Conservation (phyloP, 2,329 filamentous ascomycete species). For the Aspergillus vadensis region DNA sequence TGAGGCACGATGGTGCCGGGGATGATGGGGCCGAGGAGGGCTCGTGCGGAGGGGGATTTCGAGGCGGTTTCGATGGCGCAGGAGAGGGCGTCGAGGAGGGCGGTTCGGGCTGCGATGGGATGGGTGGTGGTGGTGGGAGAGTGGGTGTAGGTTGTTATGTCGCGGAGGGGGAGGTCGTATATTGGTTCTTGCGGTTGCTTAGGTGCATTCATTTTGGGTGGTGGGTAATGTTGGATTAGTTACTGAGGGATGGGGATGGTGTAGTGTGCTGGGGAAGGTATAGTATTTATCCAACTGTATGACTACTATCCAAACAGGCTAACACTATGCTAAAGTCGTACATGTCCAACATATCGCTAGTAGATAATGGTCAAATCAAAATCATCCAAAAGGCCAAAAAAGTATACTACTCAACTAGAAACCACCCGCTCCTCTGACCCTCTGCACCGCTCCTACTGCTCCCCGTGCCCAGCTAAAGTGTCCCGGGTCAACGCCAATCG, state of each 20-base stretch:
- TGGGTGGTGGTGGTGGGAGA: neutral
- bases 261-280: neutral
- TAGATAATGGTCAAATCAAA: neutral
- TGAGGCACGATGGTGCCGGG: neutral
- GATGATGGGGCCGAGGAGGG: neutral
- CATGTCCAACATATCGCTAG: neutral
- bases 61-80: neutral
- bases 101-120: neutral
- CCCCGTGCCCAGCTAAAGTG: constrained; percentile 62
- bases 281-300: neutral
- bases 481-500: constrained; percentile 57
- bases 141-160: neutral
- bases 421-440: constrained; percentile 59
- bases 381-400: neutral
- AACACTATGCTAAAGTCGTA: neutral
- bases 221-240: too few relatives aligned
- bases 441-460: constrained; percentile 58
- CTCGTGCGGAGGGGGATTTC: neutral
- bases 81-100: neutral
- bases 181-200: too few relatives aligned
- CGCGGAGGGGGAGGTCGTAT: neutral
- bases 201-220: too few relatives aligned
- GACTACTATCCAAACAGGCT: neutral
- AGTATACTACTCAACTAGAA: constrained; percentile 42
- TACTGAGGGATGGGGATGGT: too few relatives aligned